Evolutionary conservation across 2,329 filamentous ascomycete genomes (phyloP), one percentile per base, ranked within the genome.

Genomic region (Fusarium coffeatum): DNA sequence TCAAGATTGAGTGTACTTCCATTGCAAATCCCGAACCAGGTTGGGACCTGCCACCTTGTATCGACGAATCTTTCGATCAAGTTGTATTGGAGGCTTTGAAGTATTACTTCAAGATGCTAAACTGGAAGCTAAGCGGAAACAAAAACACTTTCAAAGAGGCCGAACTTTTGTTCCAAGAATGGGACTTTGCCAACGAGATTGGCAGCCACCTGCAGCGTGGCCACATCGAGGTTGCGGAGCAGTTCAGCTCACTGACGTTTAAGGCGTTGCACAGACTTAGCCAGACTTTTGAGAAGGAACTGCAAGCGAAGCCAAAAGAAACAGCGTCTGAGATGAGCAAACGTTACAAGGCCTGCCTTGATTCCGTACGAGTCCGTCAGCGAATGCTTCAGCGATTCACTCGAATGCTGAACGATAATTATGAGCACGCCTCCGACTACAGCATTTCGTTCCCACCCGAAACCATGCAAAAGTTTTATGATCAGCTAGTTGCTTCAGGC

Each of bases 131-230:
- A 55, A 94, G 92, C 74, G 93, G 94, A 59, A 98, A 98, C 84
- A 98, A 98, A 80, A 99, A 98, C 81, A 98, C 94, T 0, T 99
- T 99, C 87, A 98, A 98, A 78, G 96, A 99, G 80, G 96, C 96
- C 9, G 96, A 99, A 83, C 92, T 99, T 69, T 83, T 99, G 49
- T 97, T 98, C 78, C 94, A 97, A 76, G 96, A 99, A 80, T 99
- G 96, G 96, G 93, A 94, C 60, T 98, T 98, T 76, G 97, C 93
- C 55, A 98, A 98, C 76, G 90, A 94, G 74, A 93, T 99, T 59
- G 96, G 95, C 27, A 89, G 93, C 50, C 92, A 96, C 78, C 87
- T 99, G n/a, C 91, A 97, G 73, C 92, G 93, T 30, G 97, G 96
- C 67, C 94, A 98, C 78, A 92, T 98, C 42, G 95, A 98, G 81